Evolutionary conservation across 371 early-diverging fungal genomes (phyloP), one percentile per base, ranked within the genome.

Genomic region (Umbelopsis sp.): DNA sequence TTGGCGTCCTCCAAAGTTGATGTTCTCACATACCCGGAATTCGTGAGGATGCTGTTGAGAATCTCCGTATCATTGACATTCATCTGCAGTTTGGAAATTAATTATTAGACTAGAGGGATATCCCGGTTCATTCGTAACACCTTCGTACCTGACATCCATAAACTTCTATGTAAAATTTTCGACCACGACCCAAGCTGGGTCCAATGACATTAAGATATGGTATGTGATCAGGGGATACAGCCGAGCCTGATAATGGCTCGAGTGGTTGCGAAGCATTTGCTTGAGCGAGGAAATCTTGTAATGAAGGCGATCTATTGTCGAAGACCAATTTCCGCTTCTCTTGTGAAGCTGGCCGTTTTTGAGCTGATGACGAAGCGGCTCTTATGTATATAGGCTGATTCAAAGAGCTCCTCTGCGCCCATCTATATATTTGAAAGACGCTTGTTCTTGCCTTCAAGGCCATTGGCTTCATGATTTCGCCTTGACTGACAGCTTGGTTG

Each of bases 51-150:
- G 1, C 91, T 76, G 81, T 90, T 92, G 67, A 93, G 73, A 62
- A 93, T 91, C 76, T 93, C 93, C 0, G 93, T 91, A 70, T 93
- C 93, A 71, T 87, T 92, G 50, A 91, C 89, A 73, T 93, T 88
- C 93, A 93, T 93, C 74, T 83, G 50, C 20, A 22, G 65, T 57
- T 35, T 41, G 38, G 41, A 63, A 38, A 51, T 29, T 24, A 29
- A 25, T n/a, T 3, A 35, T 71, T 4, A 29, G 52, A 25, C 8
- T 51, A 4, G 12, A 5, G 18, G 20, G 20, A 69, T 24, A 37
- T 70, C 18, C 18, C n/a, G 20, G 22, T 1, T 9, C 14, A 24
- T 20, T 51, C 6, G 7, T 22, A 29, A 29, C 8, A 9, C 18
- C 7, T 16, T 50, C 53, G 71, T 80, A 79, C 81, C 74, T 92